phyloP scores from a whole-genome alignment of 1,139 yeast genomes.

The Pichia sp. region DNA sequence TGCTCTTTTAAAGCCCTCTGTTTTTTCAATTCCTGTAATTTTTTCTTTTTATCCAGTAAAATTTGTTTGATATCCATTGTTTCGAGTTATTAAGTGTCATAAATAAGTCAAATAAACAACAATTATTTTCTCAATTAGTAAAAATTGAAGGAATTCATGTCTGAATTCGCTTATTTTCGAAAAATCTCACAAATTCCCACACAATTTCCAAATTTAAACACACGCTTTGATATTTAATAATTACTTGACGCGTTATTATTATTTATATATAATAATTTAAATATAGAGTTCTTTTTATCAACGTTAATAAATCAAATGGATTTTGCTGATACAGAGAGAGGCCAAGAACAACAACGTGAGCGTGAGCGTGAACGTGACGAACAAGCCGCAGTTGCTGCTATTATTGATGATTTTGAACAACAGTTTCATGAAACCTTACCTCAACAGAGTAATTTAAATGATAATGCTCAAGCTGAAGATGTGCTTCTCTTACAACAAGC shows the following conservation, averaged over 20 bases:
- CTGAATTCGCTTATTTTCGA: too few species aligned
- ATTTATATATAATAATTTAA: too few species aligned
- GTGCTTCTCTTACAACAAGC: conserved; percentile 43
- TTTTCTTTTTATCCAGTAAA: conserved; percentile 36
- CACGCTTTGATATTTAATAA: too few species aligned
- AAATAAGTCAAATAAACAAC: too few species aligned
- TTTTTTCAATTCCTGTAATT: conserved; percentile 5
- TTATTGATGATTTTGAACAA: conserved; percentile 54
- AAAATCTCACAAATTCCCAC: too few species aligned
- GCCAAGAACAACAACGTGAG: conserved; percentile 27
- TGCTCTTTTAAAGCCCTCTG: conserved; percentile 4
- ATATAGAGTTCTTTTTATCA: neutral
- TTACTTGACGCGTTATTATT: too few species aligned
- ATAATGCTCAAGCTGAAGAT: neutral
- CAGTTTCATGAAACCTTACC: neutral
- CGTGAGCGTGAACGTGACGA: conserved; percentile 48
- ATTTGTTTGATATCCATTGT: conserved; percentile 11
- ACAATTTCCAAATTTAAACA: too few species aligned
- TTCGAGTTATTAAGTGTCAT: too few species aligned
- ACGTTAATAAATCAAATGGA: neutral
- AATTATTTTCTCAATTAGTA: too few species aligned
- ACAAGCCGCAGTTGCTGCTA: conserved; percentile 21
- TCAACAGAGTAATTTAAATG: neutral
- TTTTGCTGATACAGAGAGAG: neutral
- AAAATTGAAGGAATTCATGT: too few species aligned